Conservation (phyloP, 371 early-diverging fungal genomes). For the Zychaea mexicana region DNA sequence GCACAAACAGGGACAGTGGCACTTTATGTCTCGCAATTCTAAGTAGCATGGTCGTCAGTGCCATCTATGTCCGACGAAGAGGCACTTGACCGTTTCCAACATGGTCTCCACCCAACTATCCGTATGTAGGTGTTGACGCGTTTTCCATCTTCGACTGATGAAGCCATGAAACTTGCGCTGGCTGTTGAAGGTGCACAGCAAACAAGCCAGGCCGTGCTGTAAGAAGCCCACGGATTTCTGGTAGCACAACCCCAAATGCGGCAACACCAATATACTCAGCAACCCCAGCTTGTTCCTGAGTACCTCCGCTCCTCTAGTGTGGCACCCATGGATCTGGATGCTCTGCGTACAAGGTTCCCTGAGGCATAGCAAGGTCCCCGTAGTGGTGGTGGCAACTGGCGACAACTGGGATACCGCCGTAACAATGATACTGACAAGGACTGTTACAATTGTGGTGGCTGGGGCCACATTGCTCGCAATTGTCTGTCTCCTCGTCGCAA, state of each 20-base stretch:
- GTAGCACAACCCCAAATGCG: too few species aligned
- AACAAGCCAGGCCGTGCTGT: background rate
- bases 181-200: background rate
- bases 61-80: background rate
- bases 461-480: background rate
- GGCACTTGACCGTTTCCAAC: too few species aligned
- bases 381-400: too few species aligned
- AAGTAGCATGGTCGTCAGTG: background rate
- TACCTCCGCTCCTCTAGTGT: background rate
- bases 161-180: background rate
- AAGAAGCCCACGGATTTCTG: background rate
- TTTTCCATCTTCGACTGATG: too few species aligned
- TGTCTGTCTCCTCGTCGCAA: background rate
- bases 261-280: too few species aligned
- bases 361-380: background rate
- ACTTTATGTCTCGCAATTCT: background rate
- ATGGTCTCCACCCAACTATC: too few species aligned
- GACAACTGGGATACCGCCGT: too few species aligned
- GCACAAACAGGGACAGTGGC: background rate
- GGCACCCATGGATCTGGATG: slow-evolving; percentile 5
- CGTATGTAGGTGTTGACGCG: too few species aligned
- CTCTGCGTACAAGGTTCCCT: background rate
- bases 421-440: too few species aligned
- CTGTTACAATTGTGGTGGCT: too few species aligned
- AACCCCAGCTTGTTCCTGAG: background rate